Evolutionary conservation across 306 rosid genomes (phyloP).

Genomic region (Phaseolus lunatus): DNA sequence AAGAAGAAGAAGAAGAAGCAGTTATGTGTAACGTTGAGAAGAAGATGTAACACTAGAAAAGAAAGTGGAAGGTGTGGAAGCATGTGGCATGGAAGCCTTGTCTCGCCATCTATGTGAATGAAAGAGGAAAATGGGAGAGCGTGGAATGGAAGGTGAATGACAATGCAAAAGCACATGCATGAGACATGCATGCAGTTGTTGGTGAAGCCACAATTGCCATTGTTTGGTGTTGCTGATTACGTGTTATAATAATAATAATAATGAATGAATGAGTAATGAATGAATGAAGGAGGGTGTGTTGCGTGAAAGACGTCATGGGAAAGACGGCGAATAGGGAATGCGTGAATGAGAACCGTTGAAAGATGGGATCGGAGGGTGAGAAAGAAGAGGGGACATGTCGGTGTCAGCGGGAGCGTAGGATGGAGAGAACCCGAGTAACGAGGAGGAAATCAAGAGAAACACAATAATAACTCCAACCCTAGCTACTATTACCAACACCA

Average conservation of each 20-base stretch:
- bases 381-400: slow-evolving; percentile 44
- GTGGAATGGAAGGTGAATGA: slow-evolving; percentile 16
- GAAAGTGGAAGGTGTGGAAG: not conserved
- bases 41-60: slow-evolving; percentile 10
- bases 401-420: slow-evolving; percentile 71
- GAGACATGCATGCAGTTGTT: not conserved
- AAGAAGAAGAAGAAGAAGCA: not conserved
- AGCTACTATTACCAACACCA: not conserved
- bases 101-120: not conserved
- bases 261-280: no score
- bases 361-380: not conserved
- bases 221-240: no score
- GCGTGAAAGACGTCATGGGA: slow-evolving; percentile 61
- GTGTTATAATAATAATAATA: no score
- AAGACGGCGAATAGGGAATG: slow-evolving; percentile 64
- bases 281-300: slow-evolving; percentile 1
- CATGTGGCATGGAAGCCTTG: not conserved
- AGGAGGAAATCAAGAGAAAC: slow-evolving; percentile 42
- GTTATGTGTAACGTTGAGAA: not conserved
- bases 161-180: slow-evolving; percentile 13
- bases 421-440: slow-evolving; percentile 57
- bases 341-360: slow-evolving; percentile 32
- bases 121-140: not conserved
- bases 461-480: no score
- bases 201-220: no score